phyloP scores from a whole-genome alignment of 1,284 basidiomycete species.

The Boletus holoroseus region DNA sequence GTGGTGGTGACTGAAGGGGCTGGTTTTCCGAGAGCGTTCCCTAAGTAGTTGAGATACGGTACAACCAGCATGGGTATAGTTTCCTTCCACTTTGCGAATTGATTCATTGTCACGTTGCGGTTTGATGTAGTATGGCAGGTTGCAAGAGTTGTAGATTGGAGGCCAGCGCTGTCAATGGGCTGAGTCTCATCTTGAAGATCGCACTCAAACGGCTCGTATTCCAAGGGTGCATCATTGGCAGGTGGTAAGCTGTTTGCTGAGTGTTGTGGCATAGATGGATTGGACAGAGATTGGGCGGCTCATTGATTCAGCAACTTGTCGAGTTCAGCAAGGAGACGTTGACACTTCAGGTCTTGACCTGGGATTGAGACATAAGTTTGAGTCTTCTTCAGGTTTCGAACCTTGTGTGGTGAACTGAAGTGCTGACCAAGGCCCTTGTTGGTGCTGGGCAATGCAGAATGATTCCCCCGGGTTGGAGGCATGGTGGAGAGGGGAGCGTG shows the following conservation, averaged over 20 bases:
- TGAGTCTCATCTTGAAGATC: background rate
- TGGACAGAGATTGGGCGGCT: background rate
- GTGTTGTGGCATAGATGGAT: background rate
- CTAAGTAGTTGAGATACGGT: background rate
- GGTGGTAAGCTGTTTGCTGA: background rate
- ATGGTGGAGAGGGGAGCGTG: background rate
- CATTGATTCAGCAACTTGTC: background rate
- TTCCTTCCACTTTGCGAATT: background rate
- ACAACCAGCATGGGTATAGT: background rate
- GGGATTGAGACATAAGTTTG: background rate
- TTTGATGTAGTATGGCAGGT: background rate
- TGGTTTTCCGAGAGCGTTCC: background rate
- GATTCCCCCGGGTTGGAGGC: background rate
- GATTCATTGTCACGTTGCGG: background rate
- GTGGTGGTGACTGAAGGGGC: background rate
- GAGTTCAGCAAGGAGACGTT: background rate
- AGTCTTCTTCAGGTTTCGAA: too few relatives aligned
- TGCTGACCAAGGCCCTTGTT: too few relatives aligned
- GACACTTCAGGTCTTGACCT: background rate
- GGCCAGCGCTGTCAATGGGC: background rate
- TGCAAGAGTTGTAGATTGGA: background rate
- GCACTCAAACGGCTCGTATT: background rate
- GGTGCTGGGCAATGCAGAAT: too few relatives aligned
- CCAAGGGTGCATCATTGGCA: background rate
- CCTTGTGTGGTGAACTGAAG: too few relatives aligned